phyloP scores from a whole-genome alignment of 164 flowering plant genomes.

The Stephania japonica region DNA sequence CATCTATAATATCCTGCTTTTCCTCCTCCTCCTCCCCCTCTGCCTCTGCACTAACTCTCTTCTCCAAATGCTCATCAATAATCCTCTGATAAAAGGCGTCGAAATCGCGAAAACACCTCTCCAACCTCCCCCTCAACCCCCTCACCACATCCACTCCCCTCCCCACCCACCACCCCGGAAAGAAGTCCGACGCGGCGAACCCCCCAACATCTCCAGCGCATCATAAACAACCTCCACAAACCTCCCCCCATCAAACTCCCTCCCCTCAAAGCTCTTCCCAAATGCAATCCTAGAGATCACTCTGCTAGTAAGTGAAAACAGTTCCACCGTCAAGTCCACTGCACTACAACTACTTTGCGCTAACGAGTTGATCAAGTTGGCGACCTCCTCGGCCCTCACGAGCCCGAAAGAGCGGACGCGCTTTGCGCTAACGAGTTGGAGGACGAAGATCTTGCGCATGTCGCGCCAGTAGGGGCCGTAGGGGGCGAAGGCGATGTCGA shows the following conservation, averaged over 20 bases:
- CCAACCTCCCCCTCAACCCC: constrained; percentile 3
- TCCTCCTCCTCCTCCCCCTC: not conserved
- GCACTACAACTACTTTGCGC: not conserved
- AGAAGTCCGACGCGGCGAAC: not conserved
- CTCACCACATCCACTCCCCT: constrained; percentile 6
- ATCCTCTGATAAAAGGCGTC: constrained; percentile 8
- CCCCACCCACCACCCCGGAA: constrained; percentile 1
- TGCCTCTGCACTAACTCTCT: not conserved
- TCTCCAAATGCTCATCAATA: constrained; percentile 8
- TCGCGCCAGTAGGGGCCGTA: constrained; percentile 11
- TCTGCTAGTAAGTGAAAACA: constrained; percentile 7
- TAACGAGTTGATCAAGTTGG: constrained; percentile 5
- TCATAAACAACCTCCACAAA: constrained; percentile 16
- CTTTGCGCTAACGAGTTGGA: constrained; percentile 2
- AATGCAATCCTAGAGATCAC: constrained; percentile 22
- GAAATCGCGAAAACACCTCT: constrained; percentile 6
- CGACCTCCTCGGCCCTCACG: constrained; percentile 3
- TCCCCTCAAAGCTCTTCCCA: constrained; percentile 24
- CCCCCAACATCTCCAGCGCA: constrained; percentile 8
- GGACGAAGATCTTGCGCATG: constrained; percentile 1
- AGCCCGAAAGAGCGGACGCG: constrained; percentile 6
- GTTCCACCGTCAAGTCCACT: constrained; percentile 13
- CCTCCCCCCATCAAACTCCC: not conserved
- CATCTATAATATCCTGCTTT: constrained; percentile 13
- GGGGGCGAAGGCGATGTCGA: constrained; percentile 5